These are phyloP conservation scores for Chaetomium olivaceum DNA, from an alignment of 2,329 filamentous ascomycete species.

Conservation along the genomic window DNA sequence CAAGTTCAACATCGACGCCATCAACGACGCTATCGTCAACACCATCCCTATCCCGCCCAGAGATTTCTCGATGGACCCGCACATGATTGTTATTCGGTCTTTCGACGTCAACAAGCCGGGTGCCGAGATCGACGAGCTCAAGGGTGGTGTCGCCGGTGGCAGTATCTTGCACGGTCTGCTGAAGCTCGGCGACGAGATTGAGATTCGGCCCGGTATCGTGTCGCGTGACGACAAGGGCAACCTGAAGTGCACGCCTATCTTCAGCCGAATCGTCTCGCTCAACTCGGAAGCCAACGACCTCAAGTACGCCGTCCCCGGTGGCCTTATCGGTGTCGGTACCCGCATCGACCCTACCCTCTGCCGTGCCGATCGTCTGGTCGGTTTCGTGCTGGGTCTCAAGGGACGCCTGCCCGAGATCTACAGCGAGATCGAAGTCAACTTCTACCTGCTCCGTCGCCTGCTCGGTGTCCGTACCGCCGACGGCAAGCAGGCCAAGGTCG, in stretches of 20 bases:
- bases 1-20: slow-evolving; percentile 99
- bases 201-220: slow-evolving; percentile 98
- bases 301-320: slow-evolving; percentile 96
- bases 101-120: slow-evolving; percentile 99
- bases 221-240: slow-evolving; percentile 91
- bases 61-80: slow-evolving; percentile 88
- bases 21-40: slow-evolving; percentile 93
- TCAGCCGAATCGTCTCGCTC: slow-evolving; percentile 89
- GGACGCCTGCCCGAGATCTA: slow-evolving; percentile 95
- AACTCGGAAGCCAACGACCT: slow-evolving; percentile 98
- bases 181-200: slow-evolving; percentile 96
- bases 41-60: slow-evolving; percentile 89
- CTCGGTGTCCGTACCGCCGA: slow-evolving; percentile 97
- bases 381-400: slow-evolving; percentile 94
- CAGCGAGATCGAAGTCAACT: slow-evolving; percentile 98
- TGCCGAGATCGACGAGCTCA: slow-evolving; percentile 96
- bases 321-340: slow-evolving; percentile 96
- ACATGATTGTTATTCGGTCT: slow-evolving; percentile 99
- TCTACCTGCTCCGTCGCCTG: slow-evolving; percentile 92
- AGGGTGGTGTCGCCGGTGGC: slow-evolving; percentile 97
- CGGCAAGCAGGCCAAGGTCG: slow-evolving; percentile 98
- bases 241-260: slow-evolving; percentile 96
- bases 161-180: slow-evolving; percentile 94
- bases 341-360: slow-evolving; percentile 96
- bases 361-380: slow-evolving; percentile 97